phyloP scores from a whole-genome alignment of 1,284 basidiomycete species.

The Coniophora puteana region DNA sequence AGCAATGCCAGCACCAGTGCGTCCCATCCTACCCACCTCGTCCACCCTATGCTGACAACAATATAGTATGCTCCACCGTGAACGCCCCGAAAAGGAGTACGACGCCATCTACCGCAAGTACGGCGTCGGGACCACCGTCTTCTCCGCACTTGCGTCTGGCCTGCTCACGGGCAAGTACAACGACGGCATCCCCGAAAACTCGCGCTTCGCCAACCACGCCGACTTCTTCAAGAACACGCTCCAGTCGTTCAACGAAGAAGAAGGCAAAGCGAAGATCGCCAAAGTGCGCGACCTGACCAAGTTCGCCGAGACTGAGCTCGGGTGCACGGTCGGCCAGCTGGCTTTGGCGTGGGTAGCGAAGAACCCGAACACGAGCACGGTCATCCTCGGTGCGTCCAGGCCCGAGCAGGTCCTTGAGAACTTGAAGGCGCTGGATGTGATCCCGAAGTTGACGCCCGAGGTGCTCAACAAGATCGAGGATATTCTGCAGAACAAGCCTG shows the following conservation, averaged over 20 bases:
- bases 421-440: slow-evolving; percentile 58
- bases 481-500: slow-evolving; percentile 45
- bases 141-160: slow-evolving; percentile 59
- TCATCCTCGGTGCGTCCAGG: slow-evolving; percentile 65
- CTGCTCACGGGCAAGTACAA: slow-evolving; percentile 50
- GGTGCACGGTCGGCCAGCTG: slow-evolving; percentile 56
- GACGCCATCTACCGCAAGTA: slow-evolving; percentile 38
- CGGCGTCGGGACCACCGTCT: slow-evolving; percentile 47
- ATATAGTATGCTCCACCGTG: slow-evolving; percentile 40
- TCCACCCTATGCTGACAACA: background rate
- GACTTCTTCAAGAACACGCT: slow-evolving; percentile 41
- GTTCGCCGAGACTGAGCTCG: slow-evolving; percentile 50
- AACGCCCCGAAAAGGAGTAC: slow-evolving; percentile 60
- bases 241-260: slow-evolving; percentile 30
- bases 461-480: slow-evolving; percentile 52
- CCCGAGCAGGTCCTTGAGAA: slow-evolving; percentile 56
- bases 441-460: slow-evolving; percentile 56
- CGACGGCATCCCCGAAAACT: slow-evolving; percentile 45
- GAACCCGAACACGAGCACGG: slow-evolving; percentile 65
- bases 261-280: slow-evolving; percentile 46
- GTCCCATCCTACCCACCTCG: slow-evolving; percentile 1
- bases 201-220: slow-evolving; percentile 52
- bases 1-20: slow-evolving; percentile 54
- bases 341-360: slow-evolving; percentile 76
- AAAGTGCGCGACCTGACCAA: slow-evolving; percentile 49